Evolutionary conservation across 495 filamentous ascomycete genomes (phyloP).

Genomic region (Friedmanniomyces simplex): DNA sequence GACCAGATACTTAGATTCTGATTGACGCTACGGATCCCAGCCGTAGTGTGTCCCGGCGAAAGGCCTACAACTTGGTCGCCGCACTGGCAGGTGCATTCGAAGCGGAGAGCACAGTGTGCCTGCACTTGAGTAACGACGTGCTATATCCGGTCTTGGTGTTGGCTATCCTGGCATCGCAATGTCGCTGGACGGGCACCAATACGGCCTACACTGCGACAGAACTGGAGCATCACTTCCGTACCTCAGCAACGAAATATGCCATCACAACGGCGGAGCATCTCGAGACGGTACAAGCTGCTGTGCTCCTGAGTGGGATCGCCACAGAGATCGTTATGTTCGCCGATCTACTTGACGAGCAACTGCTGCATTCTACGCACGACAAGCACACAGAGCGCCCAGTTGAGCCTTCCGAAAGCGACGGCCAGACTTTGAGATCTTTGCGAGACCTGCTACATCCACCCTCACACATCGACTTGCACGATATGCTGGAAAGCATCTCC

Average conservation of each 20-base stretch:
- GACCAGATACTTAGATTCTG: conserved; percentile 10
- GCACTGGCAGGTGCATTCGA: conserved; percentile 8
- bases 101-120: conserved; percentile 17
- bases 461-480: background rate
- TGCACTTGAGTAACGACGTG: conserved; percentile 23
- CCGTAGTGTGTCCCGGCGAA: conserved; percentile 7
- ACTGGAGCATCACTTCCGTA: conserved; percentile 20
- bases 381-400: background rate
- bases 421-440: background rate
- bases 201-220: conserved; percentile 22
- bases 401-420: background rate
- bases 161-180: conserved; percentile 15
- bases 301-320: background rate
- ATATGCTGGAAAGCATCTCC: background rate
- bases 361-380: background rate
- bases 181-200: conserved; percentile 24
- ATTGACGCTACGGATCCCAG: conserved; percentile 15
- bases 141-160: conserved; percentile 24
- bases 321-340: conserved; percentile 14
- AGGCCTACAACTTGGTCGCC: conserved; percentile 3
- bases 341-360: conserved; percentile 7
- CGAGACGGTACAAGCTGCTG: conserved; percentile 3
- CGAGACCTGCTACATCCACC: background rate
- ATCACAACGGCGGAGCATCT: conserved; percentile 14
- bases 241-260: conserved; percentile 14